A percentile compares a stretch with the other conserved stretches of the same genome.
phyloP scores from a whole-genome alignment of 306 rosid species.

The Inga laurina region DNA sequence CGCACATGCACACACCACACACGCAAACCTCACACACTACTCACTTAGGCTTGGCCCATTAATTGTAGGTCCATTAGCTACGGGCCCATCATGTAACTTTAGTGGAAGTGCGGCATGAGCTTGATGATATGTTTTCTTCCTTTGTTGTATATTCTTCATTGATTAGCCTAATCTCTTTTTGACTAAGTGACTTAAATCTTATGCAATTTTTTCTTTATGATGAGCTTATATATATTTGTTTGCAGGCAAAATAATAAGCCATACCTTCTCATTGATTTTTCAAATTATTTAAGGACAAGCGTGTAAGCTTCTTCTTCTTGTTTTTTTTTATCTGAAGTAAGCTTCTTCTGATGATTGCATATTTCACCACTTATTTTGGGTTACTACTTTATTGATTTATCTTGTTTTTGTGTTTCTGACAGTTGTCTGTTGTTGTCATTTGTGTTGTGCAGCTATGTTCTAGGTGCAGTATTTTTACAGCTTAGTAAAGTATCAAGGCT shows the following conservation, averaged over 20 bases:
- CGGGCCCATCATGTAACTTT: background rate
- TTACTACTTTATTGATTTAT: constrained; percentile 14
- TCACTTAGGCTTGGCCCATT: no score
- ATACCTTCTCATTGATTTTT: constrained; percentile 52
- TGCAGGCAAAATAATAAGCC: no score
- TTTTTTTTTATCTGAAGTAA: no score
- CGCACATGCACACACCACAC: no score
- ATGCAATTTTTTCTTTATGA: background rate
- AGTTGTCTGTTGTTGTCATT: constrained; percentile 29
- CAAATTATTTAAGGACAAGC: constrained; percentile 56
- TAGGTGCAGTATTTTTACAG: constrained; percentile 81
- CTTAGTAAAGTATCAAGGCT: constrained; percentile 71
- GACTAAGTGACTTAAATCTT: background rate
- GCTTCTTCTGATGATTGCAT: no score
- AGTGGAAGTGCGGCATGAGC: constrained; percentile 6
- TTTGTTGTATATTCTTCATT: background rate
- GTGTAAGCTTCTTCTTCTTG: constrained; percentile 44
- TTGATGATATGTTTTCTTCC: background rate
- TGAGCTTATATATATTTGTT: constrained; percentile 4
- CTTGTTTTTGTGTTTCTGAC: constrained; percentile 20
- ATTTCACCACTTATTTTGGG: background rate
- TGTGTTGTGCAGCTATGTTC: constrained; percentile 58
- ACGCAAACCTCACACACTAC: no score
- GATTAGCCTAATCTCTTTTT: constrained; percentile 8
- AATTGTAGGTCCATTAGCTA: no score